These are phyloP conservation scores for Plectranthus barbatus DNA, from an alignment of 257 asterid genomes.

Conservation along the genomic window DNA sequence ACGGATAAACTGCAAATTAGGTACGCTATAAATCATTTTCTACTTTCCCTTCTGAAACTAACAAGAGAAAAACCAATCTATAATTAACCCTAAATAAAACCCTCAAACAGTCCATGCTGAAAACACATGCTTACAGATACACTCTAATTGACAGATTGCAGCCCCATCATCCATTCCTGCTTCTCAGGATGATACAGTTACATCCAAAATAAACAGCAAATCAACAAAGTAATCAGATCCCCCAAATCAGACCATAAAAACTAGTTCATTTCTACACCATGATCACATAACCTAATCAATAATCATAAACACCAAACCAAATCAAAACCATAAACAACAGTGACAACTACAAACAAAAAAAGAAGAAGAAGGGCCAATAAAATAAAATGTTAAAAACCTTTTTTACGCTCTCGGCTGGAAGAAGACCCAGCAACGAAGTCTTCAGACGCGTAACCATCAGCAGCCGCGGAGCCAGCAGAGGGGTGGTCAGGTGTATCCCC, in stretches of 20 bases:
- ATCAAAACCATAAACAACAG: neutral
- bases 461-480: constrained; percentile 47
- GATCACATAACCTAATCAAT: neutral
- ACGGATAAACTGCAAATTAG: neutral
- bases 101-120: neutral
- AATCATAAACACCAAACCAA: neutral
- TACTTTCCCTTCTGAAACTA: neutral
- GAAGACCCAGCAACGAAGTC: constrained; percentile 91
- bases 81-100: neutral
- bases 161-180: neutral
- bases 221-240: constrained; percentile 21
- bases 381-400: constrained; percentile 42
- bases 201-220: neutral
- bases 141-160: neutral
- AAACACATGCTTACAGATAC: neutral
- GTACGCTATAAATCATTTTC: neutral
- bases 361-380: neutral
- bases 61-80: neutral
- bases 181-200: neutral
- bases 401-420: constrained; percentile 88
- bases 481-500: constrained; percentile 86
- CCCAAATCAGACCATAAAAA: neutral
- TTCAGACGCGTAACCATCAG: constrained; percentile 91
- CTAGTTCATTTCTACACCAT: neutral
- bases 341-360: neutral